Percentiles rank a stretch among this genome's conserved stretches.
phyloP scores from a whole-genome alignment of 345 rosid genomes.

The Linum tenue region DNA sequence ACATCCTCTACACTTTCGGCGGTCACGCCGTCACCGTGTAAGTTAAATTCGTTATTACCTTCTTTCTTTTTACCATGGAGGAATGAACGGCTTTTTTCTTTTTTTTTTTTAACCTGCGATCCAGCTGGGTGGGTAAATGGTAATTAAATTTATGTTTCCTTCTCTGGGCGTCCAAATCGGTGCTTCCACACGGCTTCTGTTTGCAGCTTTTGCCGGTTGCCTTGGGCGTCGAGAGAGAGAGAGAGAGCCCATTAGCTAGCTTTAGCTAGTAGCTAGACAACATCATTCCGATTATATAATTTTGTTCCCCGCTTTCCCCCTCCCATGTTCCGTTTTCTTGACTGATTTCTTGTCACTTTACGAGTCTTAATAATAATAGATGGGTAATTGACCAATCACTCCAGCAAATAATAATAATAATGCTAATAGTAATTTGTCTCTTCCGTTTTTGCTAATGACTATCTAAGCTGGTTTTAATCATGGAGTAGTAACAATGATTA shows the following conservation, averaged over 20 bases:
- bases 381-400: too few species aligned
- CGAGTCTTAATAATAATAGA: neutral
- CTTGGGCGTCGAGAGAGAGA: constrained; percentile 32
- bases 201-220: constrained; percentile 82
- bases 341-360: neutral
- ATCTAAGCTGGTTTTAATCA: constrained; percentile 12
- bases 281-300: constrained; percentile 23
- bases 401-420: too few species aligned
- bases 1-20: constrained; percentile 91
- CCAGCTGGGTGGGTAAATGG: too few species aligned
- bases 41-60: constrained; percentile 18
- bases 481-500: constrained; percentile 1
- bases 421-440: constrained; percentile 14
- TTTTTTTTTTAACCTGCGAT: neutral
- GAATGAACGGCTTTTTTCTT: neutral
- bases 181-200: constrained; percentile 65
- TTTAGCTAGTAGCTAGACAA: constrained; percentile 20
- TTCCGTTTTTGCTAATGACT: neutral
- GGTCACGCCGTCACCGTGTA: constrained; percentile 99
- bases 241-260: too few species aligned
- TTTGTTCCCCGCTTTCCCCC: constrained; percentile 10
- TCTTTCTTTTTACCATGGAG: neutral
- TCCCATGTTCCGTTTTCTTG: constrained; percentile 7
- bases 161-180: neutral
- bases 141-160: neutral